Conservation (phyloP, 2,329 filamentous ascomycete species). For the Colletotrichum sp. region DNA sequence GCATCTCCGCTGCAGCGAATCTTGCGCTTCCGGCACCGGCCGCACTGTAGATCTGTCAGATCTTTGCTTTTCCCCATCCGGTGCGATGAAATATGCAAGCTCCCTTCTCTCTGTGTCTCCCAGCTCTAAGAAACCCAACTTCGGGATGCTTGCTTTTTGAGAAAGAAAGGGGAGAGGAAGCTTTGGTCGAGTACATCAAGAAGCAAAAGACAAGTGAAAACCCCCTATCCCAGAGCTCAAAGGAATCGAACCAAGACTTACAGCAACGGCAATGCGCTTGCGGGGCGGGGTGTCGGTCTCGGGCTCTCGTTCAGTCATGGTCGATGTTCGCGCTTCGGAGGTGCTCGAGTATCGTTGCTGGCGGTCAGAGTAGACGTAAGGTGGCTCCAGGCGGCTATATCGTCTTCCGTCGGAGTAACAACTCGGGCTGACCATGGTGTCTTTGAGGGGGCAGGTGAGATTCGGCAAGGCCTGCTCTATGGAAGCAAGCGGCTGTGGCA, state of each 20-base stretch:
- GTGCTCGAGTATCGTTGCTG: constrained; percentile 38
- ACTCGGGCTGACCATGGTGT: constrained; percentile 47
- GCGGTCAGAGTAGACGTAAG: constrained; percentile 41
- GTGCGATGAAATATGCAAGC: not conserved
- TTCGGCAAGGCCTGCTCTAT: constrained; percentile 18
- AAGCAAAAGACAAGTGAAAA: not conserved
- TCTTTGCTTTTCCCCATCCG: not conserved
- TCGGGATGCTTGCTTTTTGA: not conserved
- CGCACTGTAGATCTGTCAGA: constrained; percentile 64
- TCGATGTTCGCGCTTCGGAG: constrained; percentile 38
- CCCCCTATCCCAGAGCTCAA: not conserved
- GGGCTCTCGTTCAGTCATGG: constrained; percentile 44
- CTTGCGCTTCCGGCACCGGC: constrained; percentile 89
- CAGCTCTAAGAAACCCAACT: not conserved
- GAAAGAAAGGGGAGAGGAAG: not conserved
- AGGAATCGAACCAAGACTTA: constrained; percentile 40
- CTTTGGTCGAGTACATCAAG: not conserved
- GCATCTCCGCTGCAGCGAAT: constrained; percentile 91
- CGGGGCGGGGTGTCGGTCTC: constrained; percentile 53
- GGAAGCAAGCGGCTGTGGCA: not conserved
- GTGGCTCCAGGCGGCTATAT: constrained; percentile 44
- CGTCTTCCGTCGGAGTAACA: constrained; percentile 44
- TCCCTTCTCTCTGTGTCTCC: not conserved
- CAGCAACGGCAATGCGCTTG: constrained; percentile 65
- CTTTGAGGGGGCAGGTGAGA: not conserved